Evolutionary conservation across 2,329 filamentous ascomycete species (phyloP), one percentile per base, ranked within the genome.

Genomic region (Remersonia thermophila): DNA sequence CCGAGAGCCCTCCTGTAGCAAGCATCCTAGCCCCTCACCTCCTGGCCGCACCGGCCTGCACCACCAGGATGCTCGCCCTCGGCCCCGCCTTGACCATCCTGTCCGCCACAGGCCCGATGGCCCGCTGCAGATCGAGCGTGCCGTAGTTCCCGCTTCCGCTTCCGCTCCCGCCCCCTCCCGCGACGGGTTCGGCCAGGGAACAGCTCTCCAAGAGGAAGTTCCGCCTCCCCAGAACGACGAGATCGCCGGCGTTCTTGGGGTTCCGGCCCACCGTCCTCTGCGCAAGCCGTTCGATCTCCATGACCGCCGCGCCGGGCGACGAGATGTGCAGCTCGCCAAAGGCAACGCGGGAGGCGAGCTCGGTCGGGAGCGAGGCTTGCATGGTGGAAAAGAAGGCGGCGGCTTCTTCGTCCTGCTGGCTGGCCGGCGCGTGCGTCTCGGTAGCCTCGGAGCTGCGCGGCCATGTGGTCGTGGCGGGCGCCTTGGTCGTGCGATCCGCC

Each of bases 41-140:
- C 41, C 66, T 16, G n/a, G n/a, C 43, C 17, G 47, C 44, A 3
- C 57, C 63, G 27, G 78, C 79, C 57, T 84, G 77, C 18, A 87
- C 66, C 37, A 86, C 71, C 36, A 86, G 60, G 17, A 86, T 59
- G 54, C 80, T 84, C 0, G 77, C 73, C 44, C 67, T 69, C n/a
- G 81, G 56, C 10, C 67, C 69, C 30, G 63, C 65, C 35, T 66
- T 65, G 30, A 76, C 66, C n/a, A 80, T 56, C 38, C 67, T 64
- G 53, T 77, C 70, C 8, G 71, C 74, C 20, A 77, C 60, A n/a
- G 63, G 57, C 8, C 79, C 77, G 25, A 82, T 50, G 17, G 71
- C 73, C 51, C 58, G 66, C 34, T 56, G 59, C 46, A 71, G 53
- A 16, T 70, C 58, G 47, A 7, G 17, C 35, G 35, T 28, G 42